A percentile compares a stretch with the other conserved stretches of the same genome.
These are phyloP conservation scores for Aspergillus ibericus DNA, from an alignment of 2,329 filamentous ascomycete genomes.

Conservation along the genomic window DNA sequence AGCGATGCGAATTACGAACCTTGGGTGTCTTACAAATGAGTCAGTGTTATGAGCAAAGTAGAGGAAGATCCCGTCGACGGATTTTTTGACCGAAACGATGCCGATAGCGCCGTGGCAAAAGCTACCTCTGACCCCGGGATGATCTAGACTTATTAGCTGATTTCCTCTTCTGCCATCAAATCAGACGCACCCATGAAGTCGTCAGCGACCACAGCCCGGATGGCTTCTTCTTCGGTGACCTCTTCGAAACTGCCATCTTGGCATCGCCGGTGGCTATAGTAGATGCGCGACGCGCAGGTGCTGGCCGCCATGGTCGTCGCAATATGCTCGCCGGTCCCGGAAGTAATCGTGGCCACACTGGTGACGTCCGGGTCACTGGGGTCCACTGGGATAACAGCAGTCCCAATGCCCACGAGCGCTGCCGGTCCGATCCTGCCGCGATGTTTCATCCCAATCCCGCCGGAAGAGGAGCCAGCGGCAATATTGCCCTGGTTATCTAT, in stretches of 20 bases:
- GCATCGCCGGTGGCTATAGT: conserved; percentile 64
- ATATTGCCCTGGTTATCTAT: conserved; percentile 84
- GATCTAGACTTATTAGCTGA: conserved; percentile 45
- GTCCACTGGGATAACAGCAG: conserved; percentile 79
- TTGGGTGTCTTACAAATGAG: conserved; percentile 55
- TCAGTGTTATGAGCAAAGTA: conserved; percentile 98
- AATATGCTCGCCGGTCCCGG: conserved; percentile 97
- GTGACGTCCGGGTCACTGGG: conserved; percentile 66
- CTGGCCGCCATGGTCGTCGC: conserved; percentile 89
- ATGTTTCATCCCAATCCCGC: conserved; percentile 98
- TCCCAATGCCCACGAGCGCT: conserved; percentile 87
- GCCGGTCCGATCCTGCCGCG: conserved; percentile 87
- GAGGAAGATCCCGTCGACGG: conserved; percentile 70
- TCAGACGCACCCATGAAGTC: conserved; percentile 75
- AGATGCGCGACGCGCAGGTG: conserved; percentile 81
- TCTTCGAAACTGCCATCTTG: conserved; percentile 61
- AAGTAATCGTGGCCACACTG: conserved; percentile 81
- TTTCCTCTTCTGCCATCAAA: too few species aligned
- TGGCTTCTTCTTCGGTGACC: conserved; percentile 73
- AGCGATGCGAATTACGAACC: not conserved
- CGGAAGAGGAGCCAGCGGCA: conserved; percentile 92
- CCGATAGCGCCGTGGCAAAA: conserved; percentile 86
- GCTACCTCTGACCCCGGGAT: conserved; percentile 79
- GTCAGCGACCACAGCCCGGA: conserved; percentile 75
- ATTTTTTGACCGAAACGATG: conserved; percentile 86